Percentiles rank a stretch among this genome's conserved stretches.
Conservation (phyloP, 257 asterid genomes). For the Solanum clarkiae region DNA sequence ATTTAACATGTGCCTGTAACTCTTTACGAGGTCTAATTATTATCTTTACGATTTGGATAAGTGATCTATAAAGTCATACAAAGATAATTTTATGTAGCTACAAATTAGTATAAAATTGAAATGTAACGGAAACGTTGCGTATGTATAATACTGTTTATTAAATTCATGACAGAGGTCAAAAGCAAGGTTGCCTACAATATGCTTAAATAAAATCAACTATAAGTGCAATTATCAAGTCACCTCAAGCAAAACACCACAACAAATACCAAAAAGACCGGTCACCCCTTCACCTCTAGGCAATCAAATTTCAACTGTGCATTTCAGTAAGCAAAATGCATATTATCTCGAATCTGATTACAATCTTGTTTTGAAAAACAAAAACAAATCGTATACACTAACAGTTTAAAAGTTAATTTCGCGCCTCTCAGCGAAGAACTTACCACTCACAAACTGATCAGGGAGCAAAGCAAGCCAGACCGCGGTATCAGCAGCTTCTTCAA, state of each 20-base stretch:
- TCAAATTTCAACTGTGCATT: background rate
- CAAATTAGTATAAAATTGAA: background rate
- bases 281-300: background rate
- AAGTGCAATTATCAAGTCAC: background rate
- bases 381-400: background rate
- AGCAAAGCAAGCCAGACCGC: slow-evolving; percentile 89
- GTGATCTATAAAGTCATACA: rapidly evolving
- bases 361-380: background rate
- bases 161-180: background rate
- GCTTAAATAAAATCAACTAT: background rate
- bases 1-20: background rate
- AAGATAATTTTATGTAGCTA: background rate
- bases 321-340: background rate
- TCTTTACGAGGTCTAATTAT: background rate
- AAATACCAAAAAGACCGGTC: background rate
- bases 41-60: too few relatives aligned
- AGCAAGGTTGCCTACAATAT: background rate
- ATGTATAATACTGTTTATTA: background rate
- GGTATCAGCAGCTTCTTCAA: slow-evolving; percentile 92
- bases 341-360: background rate
- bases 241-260: background rate
- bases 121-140: background rate
- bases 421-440: slow-evolving; percentile 80
- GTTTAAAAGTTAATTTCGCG: slow-evolving; percentile 76
- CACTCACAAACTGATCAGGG: slow-evolving; percentile 43